A percentile compares a stretch with the other conserved stretches of the same genome.
phyloP scores from a whole-genome alignment of 2,329 filamentous ascomycete genomes.

The Monilinia laxa region DNA sequence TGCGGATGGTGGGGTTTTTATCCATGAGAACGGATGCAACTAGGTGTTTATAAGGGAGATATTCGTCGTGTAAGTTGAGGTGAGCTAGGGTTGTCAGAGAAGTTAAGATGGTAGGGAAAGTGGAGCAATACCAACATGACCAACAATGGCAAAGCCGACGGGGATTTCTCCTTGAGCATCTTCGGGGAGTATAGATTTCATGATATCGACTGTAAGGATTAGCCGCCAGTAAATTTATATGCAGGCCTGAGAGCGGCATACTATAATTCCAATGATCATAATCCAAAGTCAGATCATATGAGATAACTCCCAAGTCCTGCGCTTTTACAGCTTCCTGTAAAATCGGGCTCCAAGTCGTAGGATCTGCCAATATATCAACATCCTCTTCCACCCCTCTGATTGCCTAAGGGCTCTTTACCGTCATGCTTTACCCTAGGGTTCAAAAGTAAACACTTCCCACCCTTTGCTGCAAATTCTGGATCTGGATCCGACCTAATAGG shows the following conservation, averaged over 20 bases:
- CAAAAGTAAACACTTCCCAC: constrained; percentile 62
- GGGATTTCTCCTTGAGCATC: constrained; percentile 79
- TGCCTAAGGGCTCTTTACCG: constrained; percentile 40
- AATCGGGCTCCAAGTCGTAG: constrained; percentile 72
- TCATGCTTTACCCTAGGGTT: constrained; percentile 54
- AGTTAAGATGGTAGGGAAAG: neutral
- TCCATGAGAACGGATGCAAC: constrained; percentile 85
- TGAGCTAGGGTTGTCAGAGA: constrained; percentile 59
- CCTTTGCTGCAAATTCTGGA: constrained; percentile 50
- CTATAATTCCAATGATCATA: constrained; percentile 87
- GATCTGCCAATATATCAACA: constrained; percentile 48
- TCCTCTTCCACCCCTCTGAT: neutral
- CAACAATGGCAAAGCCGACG: constrained; percentile 81
- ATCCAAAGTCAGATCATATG: constrained; percentile 72
- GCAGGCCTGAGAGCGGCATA: constrained; percentile 44
- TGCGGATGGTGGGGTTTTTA: constrained; percentile 79
- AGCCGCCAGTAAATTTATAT: neutral
- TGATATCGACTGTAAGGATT: constrained; percentile 59
- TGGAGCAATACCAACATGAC: constrained; percentile 68
- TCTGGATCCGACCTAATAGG: constrained; percentile 65
- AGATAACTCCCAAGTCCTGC: constrained; percentile 68
- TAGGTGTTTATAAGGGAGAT: constrained; percentile 79
- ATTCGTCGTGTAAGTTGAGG: constrained; percentile 81
- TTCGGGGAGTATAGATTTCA: constrained; percentile 76
- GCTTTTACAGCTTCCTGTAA: constrained; percentile 67